A percentile compares a stretch with the other conserved stretches of the same genome.
Evolutionary conservation across 768 basidiomycete genomes (phyloP).

Genomic region (Punctularia strigosozonata): DNA sequence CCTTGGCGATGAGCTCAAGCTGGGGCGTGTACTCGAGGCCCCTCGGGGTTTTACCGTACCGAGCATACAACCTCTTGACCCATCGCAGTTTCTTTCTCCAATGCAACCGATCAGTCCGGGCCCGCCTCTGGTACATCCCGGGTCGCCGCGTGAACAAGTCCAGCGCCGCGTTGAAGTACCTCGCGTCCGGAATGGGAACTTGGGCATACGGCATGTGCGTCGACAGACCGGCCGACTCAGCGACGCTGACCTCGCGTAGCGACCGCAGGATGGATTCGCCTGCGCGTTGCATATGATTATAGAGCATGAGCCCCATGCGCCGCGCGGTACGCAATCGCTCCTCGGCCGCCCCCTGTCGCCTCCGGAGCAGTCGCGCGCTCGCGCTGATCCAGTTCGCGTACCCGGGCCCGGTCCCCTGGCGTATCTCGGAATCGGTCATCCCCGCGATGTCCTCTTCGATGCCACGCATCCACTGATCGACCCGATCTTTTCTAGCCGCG

Average conservation of each 20-base stretch:
- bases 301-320: neutral
- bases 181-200: slow-evolving; percentile 40
- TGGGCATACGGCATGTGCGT: too few species aligned
- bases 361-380: neutral
- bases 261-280: slow-evolving; percentile 16
- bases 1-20: slow-evolving; percentile 24
- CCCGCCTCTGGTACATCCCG: slow-evolving; percentile 1
- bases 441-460: neutral
- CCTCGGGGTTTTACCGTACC: slow-evolving; percentile 13
- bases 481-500: slow-evolving; percentile 7
- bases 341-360: neutral
- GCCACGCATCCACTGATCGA: slow-evolving; percentile 16
- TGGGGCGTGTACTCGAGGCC: slow-evolving; percentile 20
- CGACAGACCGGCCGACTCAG: slow-evolving; percentile 7
- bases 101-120: slow-evolving; percentile 12
- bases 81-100: slow-evolving; percentile 19
- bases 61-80: slow-evolving; percentile 17
- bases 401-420: neutral
- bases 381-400: neutral
- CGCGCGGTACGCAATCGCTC: neutral
- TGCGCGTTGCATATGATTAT: slow-evolving; percentile 18
- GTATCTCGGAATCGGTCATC: too few species aligned
- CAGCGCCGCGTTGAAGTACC: slow-evolving; percentile 57
- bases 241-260: slow-evolving; percentile 12
- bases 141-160: slow-evolving; percentile 19